These are phyloP conservation scores for Rubus idaeus DNA, from an alignment of 306 rosid genomes.

Conservation along the genomic window DNA sequence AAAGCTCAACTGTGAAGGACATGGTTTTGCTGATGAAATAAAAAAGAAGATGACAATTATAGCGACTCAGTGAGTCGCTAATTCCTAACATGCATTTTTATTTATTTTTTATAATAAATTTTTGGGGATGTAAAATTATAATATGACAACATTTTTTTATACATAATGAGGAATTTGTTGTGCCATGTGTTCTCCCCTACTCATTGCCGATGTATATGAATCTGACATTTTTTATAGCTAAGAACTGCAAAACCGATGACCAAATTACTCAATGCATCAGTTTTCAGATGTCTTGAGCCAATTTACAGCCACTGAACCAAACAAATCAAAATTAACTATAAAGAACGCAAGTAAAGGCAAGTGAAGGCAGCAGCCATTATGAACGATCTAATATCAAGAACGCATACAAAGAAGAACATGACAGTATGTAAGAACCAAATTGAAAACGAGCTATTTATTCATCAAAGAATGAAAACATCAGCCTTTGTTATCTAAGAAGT, in stretches of 20 bases:
- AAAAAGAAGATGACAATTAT: no score
- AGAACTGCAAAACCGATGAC: no score
- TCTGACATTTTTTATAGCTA: no score
- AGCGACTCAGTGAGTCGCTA: no score
- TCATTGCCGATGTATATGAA: no score
- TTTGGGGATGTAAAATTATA: no score
- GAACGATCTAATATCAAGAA: not conserved
- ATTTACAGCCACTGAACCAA: not conserved
- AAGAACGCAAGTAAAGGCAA: not conserved
- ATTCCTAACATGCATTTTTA: not conserved
- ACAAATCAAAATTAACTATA: not conserved
- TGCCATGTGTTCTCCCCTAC: no score
- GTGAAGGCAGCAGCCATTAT: not conserved
- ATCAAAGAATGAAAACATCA: not conserved
- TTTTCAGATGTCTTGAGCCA: not conserved
- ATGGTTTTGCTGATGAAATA: no score
- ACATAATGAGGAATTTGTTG: no score
- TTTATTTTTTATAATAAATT: not conserved
- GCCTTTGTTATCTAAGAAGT: slow-evolving; percentile 23
- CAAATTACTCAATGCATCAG: no score
- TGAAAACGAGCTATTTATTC: slow-evolving; percentile 24
- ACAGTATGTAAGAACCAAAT: not conserved
- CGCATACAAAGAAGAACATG: not conserved
- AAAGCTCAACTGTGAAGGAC: no score
- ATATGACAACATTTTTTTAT: no score